Evolutionary conservation across 495 filamentous ascomycete genomes (phyloP).

Genomic region (Cladorrhinum samala): DNA sequence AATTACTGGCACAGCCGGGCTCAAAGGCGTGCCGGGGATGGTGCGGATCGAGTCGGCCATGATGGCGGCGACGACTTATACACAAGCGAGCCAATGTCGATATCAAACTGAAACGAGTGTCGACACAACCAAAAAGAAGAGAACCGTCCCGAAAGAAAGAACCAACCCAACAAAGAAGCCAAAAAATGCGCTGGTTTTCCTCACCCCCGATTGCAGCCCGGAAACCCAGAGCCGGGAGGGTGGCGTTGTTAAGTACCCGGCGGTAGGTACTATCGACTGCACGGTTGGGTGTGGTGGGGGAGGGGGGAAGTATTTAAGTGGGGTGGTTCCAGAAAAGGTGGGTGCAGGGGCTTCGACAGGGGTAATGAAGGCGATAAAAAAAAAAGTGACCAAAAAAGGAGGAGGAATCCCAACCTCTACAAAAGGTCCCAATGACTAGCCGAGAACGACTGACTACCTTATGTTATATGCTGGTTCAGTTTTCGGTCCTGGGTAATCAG

Average conservation of each 20-base stretch:
- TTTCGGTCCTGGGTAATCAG: background rate
- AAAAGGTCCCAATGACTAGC: background rate
- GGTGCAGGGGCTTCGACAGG: background rate
- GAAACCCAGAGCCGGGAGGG: conserved; percentile 6
- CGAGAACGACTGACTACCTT: no score
- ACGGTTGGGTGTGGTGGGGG: conserved; percentile 10
- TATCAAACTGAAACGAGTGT: no score
- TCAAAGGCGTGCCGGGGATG: conserved; percentile 3
- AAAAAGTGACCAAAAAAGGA: background rate
- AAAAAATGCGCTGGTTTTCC: no score
- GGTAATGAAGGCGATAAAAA: background rate
- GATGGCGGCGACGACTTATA: conserved; percentile 1
- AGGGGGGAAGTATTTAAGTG: background rate
- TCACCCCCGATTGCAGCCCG: conserved; percentile 9
- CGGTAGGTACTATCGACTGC: conserved; percentile 4
- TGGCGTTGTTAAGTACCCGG: conserved; percentile 11
- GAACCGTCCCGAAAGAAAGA: background rate
- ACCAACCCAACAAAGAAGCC: no score
- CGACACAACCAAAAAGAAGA: background rate
- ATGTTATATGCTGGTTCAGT: background rate
- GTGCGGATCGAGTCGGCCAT: conserved; percentile 20
- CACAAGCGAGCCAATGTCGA: no score
- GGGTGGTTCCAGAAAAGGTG: background rate
- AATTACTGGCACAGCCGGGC: conserved; percentile 10
- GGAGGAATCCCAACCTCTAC: background rate